Evolutionary conservation across 208 protist genomes (phyloP).

Genomic region (Leishmania martiniquensis): DNA sequence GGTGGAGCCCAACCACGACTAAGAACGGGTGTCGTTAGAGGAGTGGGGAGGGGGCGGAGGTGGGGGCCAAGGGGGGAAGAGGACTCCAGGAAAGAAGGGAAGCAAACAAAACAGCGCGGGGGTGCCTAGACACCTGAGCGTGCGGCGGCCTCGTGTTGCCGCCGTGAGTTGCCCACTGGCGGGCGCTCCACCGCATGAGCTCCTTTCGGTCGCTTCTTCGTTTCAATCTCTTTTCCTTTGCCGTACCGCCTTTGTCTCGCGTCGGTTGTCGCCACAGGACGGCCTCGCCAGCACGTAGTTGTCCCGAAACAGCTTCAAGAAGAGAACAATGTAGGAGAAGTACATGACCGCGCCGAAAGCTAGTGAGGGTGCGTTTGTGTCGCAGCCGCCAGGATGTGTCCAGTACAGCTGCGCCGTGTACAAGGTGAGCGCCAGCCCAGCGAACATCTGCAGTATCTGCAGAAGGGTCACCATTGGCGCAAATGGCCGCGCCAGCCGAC

Average conservation of each 20-base stretch:
- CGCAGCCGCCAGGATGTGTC: conserved; percentile 46
- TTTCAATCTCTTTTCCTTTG: neutral
- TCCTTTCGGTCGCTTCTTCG: neutral
- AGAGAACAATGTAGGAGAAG: conserved; percentile 88
- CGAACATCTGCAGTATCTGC: conserved; percentile 93
- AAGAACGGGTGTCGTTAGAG: too few species aligned
- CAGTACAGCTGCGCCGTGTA: conserved; percentile 40
- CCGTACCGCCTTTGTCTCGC: neutral
- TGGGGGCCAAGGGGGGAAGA: neutral
- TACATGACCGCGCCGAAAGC: conserved; percentile 89
- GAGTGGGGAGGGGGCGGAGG: neutral
- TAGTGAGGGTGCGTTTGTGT: conserved; percentile 33
- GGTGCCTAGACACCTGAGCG: too few species aligned
- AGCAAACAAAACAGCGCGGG: too few species aligned
- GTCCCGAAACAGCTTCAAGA: conserved; percentile 75
- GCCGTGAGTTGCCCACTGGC: neutral
- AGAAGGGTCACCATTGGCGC: conserved; percentile 83
- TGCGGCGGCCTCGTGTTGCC: neutral
- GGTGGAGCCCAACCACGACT: too few species aligned
- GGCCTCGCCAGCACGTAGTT: conserved; percentile 37
- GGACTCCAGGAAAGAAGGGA: too few species aligned
- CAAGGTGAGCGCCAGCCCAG: conserved; percentile 32
- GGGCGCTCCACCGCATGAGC: neutral
- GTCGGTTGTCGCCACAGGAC: conserved; percentile 5
- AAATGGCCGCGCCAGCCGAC: conserved; percentile 63